A percentile compares a stretch with the other conserved stretches of the same genome.
These are phyloP conservation scores for Seminavis robusta DNA, from an alignment of 108 stramenopile genomes.

Conservation along the genomic window DNA sequence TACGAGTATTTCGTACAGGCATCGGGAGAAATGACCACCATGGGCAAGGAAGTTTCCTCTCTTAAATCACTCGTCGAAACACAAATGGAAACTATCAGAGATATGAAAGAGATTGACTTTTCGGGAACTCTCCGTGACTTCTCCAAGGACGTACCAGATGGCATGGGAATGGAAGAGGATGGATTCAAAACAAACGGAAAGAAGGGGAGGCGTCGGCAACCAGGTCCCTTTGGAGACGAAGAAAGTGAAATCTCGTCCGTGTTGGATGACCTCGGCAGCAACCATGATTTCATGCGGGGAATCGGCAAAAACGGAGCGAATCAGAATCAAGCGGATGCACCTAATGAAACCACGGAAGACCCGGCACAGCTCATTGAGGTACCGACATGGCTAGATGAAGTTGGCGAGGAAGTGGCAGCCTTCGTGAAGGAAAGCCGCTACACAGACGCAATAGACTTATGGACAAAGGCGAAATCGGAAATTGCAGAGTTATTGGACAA, in stretches of 20 bases:
- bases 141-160: slow-evolving; percentile 40
- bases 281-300: background rate
- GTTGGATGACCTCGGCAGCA: background rate
- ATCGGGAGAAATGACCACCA: slow-evolving; percentile 82
- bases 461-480: slow-evolving; percentile 72
- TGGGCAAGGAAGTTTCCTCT: slow-evolving; percentile 77
- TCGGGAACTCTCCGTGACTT: slow-evolving; percentile 30
- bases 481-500: slow-evolving; percentile 49
- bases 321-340: slow-evolving; percentile 1
- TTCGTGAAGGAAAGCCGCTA: slow-evolving; percentile 82
- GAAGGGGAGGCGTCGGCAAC: background rate
- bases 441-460: slow-evolving; percentile 74
- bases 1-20: slow-evolving; percentile 90
- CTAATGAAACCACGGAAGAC: slow-evolving; percentile 9
- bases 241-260: background rate
- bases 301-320: slow-evolving; percentile 1
- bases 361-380: slow-evolving; percentile 50
- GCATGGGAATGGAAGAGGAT: slow-evolving; percentile 32
- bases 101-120: slow-evolving; percentile 88
- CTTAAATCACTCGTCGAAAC: slow-evolving; percentile 65
- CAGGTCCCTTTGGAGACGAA: background rate
- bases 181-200: slow-evolving; percentile 15
- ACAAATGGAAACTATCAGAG: slow-evolving; percentile 71
- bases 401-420: slow-evolving; percentile 69
- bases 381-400: slow-evolving; percentile 70